Base-by-base conservation (phyloP, 2,329 filamentous ascomycete genomes). In the Cladobotryum mycophilum region DNA sequence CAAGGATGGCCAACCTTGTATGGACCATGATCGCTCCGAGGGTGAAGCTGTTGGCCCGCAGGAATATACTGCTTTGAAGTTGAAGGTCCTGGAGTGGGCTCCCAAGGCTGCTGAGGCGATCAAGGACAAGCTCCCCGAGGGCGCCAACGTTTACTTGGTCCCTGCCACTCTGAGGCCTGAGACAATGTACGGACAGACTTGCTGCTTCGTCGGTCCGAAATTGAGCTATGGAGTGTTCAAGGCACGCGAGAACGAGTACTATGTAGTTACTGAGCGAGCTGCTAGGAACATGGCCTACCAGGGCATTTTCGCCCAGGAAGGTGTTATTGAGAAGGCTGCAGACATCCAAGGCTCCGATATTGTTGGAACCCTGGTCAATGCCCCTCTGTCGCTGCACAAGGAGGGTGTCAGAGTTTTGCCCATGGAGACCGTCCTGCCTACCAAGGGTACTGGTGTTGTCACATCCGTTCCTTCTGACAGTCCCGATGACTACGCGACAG, bases 181-280 rank as follows among this genome's bases (percentile, higher is more conserved):
- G 76, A 99, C 93, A 35, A 97, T 99, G 92, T 99, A 97, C 66
- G 95, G 95, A 38, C 93, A 97, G 70, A 95, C 85, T 4, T 95
- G 89, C 72, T 96, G 91, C 68, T 99, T 97, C 61, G 89, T 99
- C 44, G 89, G 90, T 3, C 92, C 93, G 9, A 88, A 86, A 64
- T 86, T 97, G 63, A 82, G 78, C 41, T 99, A 99, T 63, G 92
- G 92, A 46, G 73, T 99, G 56, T 96, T 89, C 78, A 88, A 89
- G 69, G 81, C 83, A 49, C 80, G 79, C 18, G 80, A 86, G 56
- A 86, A 82, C 56, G 87, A 95, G 59, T 96, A 89, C 71, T 93
- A 85, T 64, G 77, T 97, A 53, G 79, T 90, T 56, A 95, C 88
- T 13, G 84, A 93, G 59, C 80, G 89, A 75, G 89, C 75, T 80